phyloP scores from a whole-genome alignment of 768 basidiomycete species.

The Leucosporidium creatinivorum region DNA sequence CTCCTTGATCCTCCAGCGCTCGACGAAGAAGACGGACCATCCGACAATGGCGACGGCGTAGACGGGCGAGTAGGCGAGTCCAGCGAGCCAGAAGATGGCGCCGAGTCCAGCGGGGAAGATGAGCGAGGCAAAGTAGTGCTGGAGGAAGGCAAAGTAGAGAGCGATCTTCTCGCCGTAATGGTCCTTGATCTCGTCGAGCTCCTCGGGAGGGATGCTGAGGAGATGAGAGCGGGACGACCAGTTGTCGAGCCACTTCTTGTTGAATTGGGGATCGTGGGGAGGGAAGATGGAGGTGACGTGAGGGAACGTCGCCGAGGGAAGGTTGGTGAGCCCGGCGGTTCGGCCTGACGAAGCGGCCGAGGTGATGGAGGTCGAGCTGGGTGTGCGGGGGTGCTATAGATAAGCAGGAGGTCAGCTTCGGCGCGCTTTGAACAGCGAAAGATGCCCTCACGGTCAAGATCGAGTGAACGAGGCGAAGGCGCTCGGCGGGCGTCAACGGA shows the following conservation, averaged over 20 bases:
- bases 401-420: neutral
- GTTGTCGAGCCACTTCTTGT: constrained; percentile 65
- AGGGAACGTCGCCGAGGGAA: constrained; percentile 52
- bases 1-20: constrained; percentile 85
- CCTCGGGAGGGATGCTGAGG: constrained; percentile 45
- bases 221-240: constrained; percentile 50
- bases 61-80: constrained; percentile 62
- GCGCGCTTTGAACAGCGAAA: too few relatives aligned
- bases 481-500: constrained; percentile 59
- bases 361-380: constrained; percentile 56
- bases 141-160: constrained; percentile 47
- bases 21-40: constrained; percentile 80
- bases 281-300: constrained; percentile 73
- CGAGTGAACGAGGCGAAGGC: constrained; percentile 67
- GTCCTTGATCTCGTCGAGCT: constrained; percentile 63
- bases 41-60: constrained; percentile 71
- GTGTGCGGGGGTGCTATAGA: constrained; percentile 39
- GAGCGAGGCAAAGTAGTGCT: constrained; percentile 68
- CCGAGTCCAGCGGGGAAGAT: constrained; percentile 68
- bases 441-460: constrained; percentile 50
- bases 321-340: constrained; percentile 20
- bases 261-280: constrained; percentile 75
- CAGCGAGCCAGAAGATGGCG: constrained; percentile 59
- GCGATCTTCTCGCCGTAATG: constrained; percentile 80
- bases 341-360: constrained; percentile 48